Evolutionary conservation across 768 basidiomycete genomes (phyloP).

Genomic region (Podaxis mareebaensis): DNA sequence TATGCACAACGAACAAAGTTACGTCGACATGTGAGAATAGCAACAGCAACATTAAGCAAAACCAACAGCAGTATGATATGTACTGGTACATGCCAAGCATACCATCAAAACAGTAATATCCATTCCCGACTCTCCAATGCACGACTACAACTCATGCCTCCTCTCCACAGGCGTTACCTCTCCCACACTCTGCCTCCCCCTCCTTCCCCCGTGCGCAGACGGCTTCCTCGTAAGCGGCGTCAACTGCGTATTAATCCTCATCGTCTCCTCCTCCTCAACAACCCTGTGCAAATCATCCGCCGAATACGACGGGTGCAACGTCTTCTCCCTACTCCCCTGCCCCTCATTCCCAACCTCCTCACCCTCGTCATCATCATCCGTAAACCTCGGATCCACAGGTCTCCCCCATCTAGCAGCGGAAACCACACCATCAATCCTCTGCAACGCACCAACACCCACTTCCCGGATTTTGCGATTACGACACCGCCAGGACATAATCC

Average conservation of each 20-base stretch:
- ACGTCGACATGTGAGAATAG: not conserved
- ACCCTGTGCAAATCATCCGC: slow-evolving; percentile 31
- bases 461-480: slow-evolving; percentile 62
- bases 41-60: not conserved
- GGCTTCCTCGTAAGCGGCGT: slow-evolving; percentile 72
- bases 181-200: slow-evolving; percentile 51
- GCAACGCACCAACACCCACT: slow-evolving; percentile 57
- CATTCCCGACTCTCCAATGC: not conserved
- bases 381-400: slow-evolving; percentile 36
- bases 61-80: not conserved
- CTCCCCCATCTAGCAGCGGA: slow-evolving; percentile 64
- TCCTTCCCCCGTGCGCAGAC: slow-evolving; percentile 46
- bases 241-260: slow-evolving; percentile 41
- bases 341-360: slow-evolving; percentile 42
- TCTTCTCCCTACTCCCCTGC: slow-evolving; percentile 38
- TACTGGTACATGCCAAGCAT: not conserved
- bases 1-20: not conserved
- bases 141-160: not conserved
- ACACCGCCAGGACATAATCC: slow-evolving; percentile 58
- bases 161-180: slow-evolving; percentile 40
- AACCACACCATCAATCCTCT: slow-evolving; percentile 69
- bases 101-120: too few species aligned
- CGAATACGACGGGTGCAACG: slow-evolving; percentile 22
- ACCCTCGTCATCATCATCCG: slow-evolving; percentile 45
- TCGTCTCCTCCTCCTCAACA: slow-evolving; percentile 35